phyloP scores from a whole-genome alignment of 2,329 filamentous ascomycete genomes.

The Fusarium sp. region DNA sequence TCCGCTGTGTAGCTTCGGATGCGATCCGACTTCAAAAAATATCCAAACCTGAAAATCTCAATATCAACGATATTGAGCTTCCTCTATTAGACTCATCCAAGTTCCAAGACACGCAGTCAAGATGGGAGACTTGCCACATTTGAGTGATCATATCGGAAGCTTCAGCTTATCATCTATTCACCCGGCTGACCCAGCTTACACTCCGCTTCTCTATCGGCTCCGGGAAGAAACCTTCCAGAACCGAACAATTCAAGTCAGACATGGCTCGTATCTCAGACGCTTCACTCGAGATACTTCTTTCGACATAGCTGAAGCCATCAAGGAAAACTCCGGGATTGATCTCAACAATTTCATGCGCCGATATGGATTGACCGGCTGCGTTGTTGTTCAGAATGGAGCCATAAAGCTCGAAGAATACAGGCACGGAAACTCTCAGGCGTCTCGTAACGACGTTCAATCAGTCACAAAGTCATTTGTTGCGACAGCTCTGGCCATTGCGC shows the following conservation, averaged over 20 bases:
- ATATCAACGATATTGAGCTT: not conserved
- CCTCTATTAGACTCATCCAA: not conserved
- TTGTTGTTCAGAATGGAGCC: constrained; percentile 9
- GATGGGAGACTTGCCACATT: constrained; percentile 1
- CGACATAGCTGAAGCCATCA: not conserved
- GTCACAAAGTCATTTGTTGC: constrained; percentile 26
- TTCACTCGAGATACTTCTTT: constrained; percentile 9
- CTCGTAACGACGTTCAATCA: constrained; percentile 25
- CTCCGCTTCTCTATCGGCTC: constrained; percentile 28
- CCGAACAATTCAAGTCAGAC: constrained; percentile 22
- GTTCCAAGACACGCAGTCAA: not conserved
- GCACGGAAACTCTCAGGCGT: constrained; percentile 22
- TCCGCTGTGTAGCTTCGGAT: not conserved
- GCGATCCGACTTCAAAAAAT: not conserved
- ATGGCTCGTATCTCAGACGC: constrained; percentile 16
- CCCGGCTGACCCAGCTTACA: constrained; percentile 21
- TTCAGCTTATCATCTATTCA: constrained; percentile 18
- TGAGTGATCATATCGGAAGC: constrained; percentile 18
- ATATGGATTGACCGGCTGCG: constrained; percentile 23
- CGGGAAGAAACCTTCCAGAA: constrained; percentile 29
- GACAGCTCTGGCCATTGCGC: constrained; percentile 19
- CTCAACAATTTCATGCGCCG: constrained; percentile 14
- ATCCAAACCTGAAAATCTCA: not conserved
- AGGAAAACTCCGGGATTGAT: not conserved
- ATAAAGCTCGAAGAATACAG: constrained; percentile 24